Conservation (phyloP, 495 filamentous ascomycete genomes). For the Penicillium goetzii region DNA sequence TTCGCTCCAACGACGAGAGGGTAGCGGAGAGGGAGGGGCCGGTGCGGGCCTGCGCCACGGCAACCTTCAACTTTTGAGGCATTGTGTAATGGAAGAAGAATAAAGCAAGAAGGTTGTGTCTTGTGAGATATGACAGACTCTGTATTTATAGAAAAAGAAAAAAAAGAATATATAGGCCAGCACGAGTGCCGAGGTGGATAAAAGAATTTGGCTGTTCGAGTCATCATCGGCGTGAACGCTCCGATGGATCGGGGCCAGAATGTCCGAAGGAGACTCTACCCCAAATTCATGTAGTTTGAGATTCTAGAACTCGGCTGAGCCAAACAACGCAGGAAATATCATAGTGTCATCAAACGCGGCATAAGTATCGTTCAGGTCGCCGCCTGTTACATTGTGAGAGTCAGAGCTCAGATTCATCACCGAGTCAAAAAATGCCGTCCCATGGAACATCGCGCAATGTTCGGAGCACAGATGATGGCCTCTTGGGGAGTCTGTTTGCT, state of each 20-base stretch:
- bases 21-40: slow-evolving; percentile 65
- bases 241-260: slow-evolving; percentile 16
- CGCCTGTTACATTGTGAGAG: not conserved
- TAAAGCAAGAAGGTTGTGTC: not conserved
- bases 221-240: slow-evolving; percentile 13
- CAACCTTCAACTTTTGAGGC: slow-evolving; percentile 64
- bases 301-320: slow-evolving; percentile 21
- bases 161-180: not conserved
- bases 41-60: slow-evolving; percentile 64
- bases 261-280: slow-evolving; percentile 8
- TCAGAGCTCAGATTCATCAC: not conserved
- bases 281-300: not conserved
- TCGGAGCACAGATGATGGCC: slow-evolving; percentile 13
- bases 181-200: not conserved
- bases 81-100: slow-evolving; percentile 22
- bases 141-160: not conserved
- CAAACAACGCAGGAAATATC: slow-evolving; percentile 24
- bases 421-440: slow-evolving; percentile 4
- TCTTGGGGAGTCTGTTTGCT: not conserved
- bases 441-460: slow-evolving; percentile 16
- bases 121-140: not conserved
- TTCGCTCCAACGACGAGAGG: slow-evolving; percentile 62
- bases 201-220: not conserved
- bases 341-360: slow-evolving; percentile 10
- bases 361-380: not conserved